Percentiles rank a stretch among this genome's conserved stretches.
Evolutionary conservation across 257 asterid genomes (phyloP).

Genomic region (Orobanche coerulescens): DNA sequence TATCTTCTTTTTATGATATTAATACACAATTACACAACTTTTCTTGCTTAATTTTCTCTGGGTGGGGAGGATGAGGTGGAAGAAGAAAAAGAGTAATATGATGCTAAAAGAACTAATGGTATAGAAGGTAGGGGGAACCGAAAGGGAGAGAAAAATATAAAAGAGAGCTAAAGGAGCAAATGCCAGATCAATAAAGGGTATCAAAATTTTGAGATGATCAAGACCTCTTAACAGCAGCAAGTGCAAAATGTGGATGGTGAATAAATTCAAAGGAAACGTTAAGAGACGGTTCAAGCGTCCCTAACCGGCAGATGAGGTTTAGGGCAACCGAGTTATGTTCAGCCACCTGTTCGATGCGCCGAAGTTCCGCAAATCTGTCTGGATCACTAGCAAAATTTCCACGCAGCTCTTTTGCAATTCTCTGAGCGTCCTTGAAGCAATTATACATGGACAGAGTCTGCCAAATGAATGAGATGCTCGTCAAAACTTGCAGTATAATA

Average conservation of each 20-base stretch:
- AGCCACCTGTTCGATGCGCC: constrained; percentile 76
- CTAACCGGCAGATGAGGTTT: constrained; percentile 65
- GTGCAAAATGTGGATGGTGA: constrained; percentile 87
- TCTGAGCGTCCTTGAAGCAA: constrained; percentile 86
- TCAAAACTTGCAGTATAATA: constrained; percentile 9
- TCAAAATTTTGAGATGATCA: constrained; percentile 45
- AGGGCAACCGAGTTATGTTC: constrained; percentile 84
- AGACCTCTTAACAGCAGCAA: constrained; percentile 89
- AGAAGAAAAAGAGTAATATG: constrained; percentile 4
- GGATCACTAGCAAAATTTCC: constrained; percentile 57
- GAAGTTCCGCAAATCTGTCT: constrained; percentile 62
- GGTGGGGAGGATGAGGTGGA: not conserved
- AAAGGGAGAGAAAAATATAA: not conserved
- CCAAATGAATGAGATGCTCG: constrained; percentile 3
- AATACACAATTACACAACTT: constrained; percentile 17
- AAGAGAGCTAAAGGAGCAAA: constrained; percentile 1
- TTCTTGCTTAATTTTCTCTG: too few relatives aligned
- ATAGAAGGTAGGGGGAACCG: too few relatives aligned
- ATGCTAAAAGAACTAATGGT: constrained; percentile 15
- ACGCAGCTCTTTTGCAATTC: constrained; percentile 65
- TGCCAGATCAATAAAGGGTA: constrained; percentile 16
- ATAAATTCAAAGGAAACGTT: constrained; percentile 67
- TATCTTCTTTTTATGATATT: too few relatives aligned
- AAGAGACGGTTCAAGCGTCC: constrained; percentile 71
- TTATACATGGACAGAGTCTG: constrained; percentile 50